phyloP scores from a whole-genome alignment of 2,329 filamentous ascomycete genomes.

The Hypoxylon rubiginosum region DNA sequence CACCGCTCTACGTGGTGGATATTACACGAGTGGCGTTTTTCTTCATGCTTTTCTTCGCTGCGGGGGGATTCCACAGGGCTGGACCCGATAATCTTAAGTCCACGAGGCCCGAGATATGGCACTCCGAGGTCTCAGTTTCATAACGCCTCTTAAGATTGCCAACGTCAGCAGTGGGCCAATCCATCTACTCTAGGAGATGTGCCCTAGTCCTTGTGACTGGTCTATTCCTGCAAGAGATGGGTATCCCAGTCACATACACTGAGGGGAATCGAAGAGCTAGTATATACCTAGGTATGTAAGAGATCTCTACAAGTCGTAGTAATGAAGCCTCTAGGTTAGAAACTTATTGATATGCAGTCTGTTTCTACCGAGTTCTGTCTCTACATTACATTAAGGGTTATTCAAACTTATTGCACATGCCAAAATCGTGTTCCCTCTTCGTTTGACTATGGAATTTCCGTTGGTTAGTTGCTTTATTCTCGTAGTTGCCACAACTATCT shows the following conservation, averaged over 20 bases:
- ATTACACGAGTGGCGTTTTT: conserved; percentile 12
- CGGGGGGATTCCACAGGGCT: conserved; percentile 12
- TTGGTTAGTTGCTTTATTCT: background rate
- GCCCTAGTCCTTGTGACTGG: background rate
- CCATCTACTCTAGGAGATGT: conserved; percentile 1
- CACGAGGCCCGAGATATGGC: conserved; percentile 9
- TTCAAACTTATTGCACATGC: background rate
- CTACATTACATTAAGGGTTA: background rate
- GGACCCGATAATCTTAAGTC: conserved; percentile 6
- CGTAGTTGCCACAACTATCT: background rate
- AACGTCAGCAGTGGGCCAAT: background rate
- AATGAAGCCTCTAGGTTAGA: too few species aligned
- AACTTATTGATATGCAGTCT: background rate
- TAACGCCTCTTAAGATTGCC: conserved; percentile 20
- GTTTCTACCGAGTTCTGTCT: background rate
- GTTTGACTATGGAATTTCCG: background rate
- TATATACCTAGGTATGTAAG: background rate
- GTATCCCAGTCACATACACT: background rate
- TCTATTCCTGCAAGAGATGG: background rate
- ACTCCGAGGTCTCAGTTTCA: conserved; percentile 22
- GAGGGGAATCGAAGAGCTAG: background rate
- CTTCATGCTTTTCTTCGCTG: conserved; percentile 15
- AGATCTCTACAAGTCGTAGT: background rate
- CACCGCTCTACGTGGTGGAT: conserved; percentile 18
- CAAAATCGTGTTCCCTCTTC: background rate